Percentiles rank a stretch among this genome's conserved stretches.
Conservation (phyloP, 1,284 basidiomycete species). For the Pascua sp. region DNA sequence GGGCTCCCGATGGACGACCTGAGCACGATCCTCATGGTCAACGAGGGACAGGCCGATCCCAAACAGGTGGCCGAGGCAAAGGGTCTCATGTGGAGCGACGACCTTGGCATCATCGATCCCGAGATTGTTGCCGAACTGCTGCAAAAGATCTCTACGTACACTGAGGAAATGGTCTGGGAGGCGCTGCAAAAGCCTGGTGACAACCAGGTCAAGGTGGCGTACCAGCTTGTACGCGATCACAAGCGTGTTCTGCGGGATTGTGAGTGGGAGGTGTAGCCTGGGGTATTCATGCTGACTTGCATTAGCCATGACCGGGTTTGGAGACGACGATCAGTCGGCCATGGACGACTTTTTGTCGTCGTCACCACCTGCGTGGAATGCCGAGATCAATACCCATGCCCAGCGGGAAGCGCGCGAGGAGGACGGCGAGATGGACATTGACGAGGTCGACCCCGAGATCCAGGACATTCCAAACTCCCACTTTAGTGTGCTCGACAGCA, state of each 20-base stretch:
- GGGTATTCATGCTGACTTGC: no score
- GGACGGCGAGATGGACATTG: constrained; percentile 53
- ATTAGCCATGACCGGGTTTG: constrained; percentile 32
- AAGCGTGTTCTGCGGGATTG: constrained; percentile 76
- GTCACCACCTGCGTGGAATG: constrained; percentile 55
- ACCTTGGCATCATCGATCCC: constrained; percentile 81
- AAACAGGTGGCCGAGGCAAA: constrained; percentile 44
- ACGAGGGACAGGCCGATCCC: constrained; percentile 44
- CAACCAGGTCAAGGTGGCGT: constrained; percentile 94
- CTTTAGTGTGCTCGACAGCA: constrained; percentile 81
- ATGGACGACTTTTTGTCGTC: constrained; percentile 54
- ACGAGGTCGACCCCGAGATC: constrained; percentile 54
- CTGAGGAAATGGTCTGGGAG: constrained; percentile 79
- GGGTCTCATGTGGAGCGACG: constrained; percentile 50
- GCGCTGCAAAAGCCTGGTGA: constrained; percentile 79
- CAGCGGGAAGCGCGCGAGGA: constrained; percentile 17
- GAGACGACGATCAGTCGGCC: constrained; percentile 46
- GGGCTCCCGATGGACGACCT: constrained; percentile 45
- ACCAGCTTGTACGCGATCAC: constrained; percentile 88
- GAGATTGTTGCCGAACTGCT: constrained; percentile 81
- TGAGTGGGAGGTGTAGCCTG: constrained; percentile 22
- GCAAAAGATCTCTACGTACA: constrained; percentile 68
- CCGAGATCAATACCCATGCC: constrained; percentile 35
- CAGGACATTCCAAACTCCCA: constrained; percentile 58
- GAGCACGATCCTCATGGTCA: constrained; percentile 38